Evolutionary conservation across 495 filamentous ascomycete species (phyloP).

Genomic region (Staphylotrichum longicolle): DNA sequence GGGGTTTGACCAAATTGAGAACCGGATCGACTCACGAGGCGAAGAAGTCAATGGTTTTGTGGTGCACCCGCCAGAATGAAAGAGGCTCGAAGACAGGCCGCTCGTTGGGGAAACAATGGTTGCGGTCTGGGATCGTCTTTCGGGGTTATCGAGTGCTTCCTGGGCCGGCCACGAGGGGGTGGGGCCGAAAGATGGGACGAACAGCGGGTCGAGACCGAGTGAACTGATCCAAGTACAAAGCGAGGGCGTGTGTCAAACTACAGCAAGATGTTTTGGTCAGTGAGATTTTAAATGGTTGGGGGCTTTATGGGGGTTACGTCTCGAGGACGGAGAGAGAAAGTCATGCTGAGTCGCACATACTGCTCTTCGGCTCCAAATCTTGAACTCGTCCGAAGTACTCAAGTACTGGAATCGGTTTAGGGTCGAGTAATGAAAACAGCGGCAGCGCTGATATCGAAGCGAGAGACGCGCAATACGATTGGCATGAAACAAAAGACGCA

Average conservation of each 20-base stretch:
- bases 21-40: slow-evolving; percentile 14
- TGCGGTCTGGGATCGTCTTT: background rate
- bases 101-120: background rate
- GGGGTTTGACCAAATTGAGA: background rate
- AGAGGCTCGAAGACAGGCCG: background rate
- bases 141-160: slow-evolving; percentile 16
- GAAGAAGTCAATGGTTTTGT: background rate
- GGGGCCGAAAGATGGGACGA: slow-evolving; percentile 8
- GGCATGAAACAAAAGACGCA: too few species aligned
- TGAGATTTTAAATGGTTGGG: background rate
- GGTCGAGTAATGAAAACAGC: too few species aligned
- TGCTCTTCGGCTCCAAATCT: too few species aligned
- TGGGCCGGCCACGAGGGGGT: background rate
- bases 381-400: too few species aligned
- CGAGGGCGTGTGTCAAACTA: background rate
- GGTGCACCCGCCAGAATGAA: background rate
- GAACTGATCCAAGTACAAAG: background rate
- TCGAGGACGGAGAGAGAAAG: too few species aligned
- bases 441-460: too few species aligned
- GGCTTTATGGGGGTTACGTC: too few species aligned
- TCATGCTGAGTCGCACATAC: too few species aligned
- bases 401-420: too few species aligned
- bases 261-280: background rate
- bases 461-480: too few species aligned
- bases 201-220: slow-evolving; percentile 1